These are phyloP conservation scores for Bothriochloa decipiens DNA, from an alignment of 176 grass and related monocot species.

Conservation along the genomic window DNA sequence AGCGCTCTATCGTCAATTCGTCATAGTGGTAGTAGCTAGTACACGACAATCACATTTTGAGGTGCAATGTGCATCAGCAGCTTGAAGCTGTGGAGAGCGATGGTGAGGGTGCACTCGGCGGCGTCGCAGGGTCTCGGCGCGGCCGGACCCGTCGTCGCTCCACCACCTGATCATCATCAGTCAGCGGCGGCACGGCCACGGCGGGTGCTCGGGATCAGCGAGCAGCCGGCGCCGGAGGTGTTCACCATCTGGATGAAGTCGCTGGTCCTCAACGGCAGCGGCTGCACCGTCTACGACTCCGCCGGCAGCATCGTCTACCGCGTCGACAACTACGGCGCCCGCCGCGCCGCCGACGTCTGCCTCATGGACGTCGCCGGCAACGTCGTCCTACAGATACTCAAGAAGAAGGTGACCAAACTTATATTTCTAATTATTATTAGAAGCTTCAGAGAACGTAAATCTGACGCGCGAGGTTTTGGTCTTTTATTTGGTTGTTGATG, in stretches of 20 bases:
- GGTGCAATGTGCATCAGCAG: not conserved
- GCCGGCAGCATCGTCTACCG: constrained; percentile 73
- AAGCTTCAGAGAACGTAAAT: not conserved
- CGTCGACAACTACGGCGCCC: constrained; percentile 81
- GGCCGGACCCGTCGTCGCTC: not conserved
- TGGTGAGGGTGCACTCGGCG: constrained; percentile 51
- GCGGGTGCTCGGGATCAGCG: constrained; percentile 13
- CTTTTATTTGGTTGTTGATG: not conserved
- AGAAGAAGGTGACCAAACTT: constrained; percentile 32
- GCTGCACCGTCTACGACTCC: constrained; percentile 86
- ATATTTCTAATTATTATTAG: not conserved
- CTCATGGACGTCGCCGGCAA: constrained; percentile 83
- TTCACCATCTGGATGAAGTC: constrained; percentile 97
- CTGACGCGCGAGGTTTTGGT: not conserved
- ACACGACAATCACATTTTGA: not conserved
- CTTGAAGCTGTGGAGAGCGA: constrained; percentile 40
- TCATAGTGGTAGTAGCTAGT: not conserved
- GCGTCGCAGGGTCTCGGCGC: not conserved
- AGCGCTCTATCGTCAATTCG: not conserved
- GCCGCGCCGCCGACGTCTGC: constrained; percentile 54
- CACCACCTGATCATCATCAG: not conserved
- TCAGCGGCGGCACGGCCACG: not conserved
- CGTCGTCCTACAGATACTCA: constrained; percentile 62
- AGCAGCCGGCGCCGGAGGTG: constrained; percentile 56
- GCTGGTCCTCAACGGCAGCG: constrained; percentile 73